A percentile compares a stretch with the other conserved stretches of the same genome.
Conservation (phyloP, 306 rosid genomes). For the Inga laurina region DNA sequence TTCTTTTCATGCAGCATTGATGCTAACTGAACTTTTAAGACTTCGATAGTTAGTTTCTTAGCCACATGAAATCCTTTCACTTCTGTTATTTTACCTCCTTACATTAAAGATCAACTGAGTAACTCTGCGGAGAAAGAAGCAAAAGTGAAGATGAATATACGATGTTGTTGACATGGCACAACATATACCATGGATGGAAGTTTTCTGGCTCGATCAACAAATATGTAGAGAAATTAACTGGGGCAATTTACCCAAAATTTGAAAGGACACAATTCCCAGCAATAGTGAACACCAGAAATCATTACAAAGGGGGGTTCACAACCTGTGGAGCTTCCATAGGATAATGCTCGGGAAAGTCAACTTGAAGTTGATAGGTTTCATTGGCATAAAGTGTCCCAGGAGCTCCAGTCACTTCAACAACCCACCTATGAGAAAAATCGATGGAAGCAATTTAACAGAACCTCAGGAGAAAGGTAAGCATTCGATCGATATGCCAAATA, state of each 20-base stretch:
- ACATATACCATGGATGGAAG: not conserved
- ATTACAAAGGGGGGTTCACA: not conserved
- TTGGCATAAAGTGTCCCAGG: slow-evolving; percentile 91
- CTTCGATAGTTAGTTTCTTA: not conserved
- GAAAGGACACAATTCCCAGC: not conserved
- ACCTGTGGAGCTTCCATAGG: slow-evolving; percentile 99
- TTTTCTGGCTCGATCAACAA: not conserved
- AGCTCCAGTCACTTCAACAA: slow-evolving; percentile 97
- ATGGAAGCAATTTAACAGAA: slow-evolving; percentile 6
- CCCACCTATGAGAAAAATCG: slow-evolving; percentile 72
- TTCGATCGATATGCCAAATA: slow-evolving; percentile 14
- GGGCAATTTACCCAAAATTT: not conserved
- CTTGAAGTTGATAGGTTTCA: slow-evolving; percentile 98
- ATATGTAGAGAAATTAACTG: not conserved
- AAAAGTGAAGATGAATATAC: not conserved
- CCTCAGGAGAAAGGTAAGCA: not conserved
- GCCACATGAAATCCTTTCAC: not conserved
- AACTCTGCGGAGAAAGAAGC: not conserved
- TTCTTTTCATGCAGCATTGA: not conserved
- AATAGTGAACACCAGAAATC: not conserved
- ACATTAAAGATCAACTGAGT: not conserved
- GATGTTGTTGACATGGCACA: not conserved
- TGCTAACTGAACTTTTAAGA: not conserved
- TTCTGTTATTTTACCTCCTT: not conserved
- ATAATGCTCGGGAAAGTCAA: slow-evolving; percentile 97